Base-by-base conservation (phyloP, 805 yeast species). In the Schwanniomyces yamadae region DNA sequence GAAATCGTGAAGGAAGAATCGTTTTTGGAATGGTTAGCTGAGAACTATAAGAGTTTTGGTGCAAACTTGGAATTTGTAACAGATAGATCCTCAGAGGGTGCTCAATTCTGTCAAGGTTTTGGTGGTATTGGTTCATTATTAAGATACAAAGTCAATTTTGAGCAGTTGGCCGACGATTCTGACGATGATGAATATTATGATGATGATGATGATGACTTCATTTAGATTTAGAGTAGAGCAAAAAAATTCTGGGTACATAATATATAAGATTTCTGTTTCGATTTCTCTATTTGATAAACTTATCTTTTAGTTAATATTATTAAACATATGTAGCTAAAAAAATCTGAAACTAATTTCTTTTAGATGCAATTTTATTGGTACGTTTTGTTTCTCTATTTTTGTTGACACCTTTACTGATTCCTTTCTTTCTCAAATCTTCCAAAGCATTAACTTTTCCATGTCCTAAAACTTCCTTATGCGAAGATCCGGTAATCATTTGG, bases 91-190 rank as follows among this genome's bases (percentile, higher is more conserved):
- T 83, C 95, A 28, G 99, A 93, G 69, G 99, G 99, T 74, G 95
- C 98, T 30, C 99, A 93, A 72, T 93, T 93, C 66, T 95, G 84
- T 41, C 83, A 81, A 53, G 99, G 99, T 41, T 93, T 93, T 59
- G 99, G 99, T 84, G 99, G 99, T 70, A 78, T 93, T 49, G 99
- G 99, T 63, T 97, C 96, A 40, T 62, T 93, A 52, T 73, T 93
- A 62, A 88, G 99, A 71, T 93, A 93, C 69, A 89, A 89, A 68
- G 93, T 93, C 52, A 93, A 93, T 71, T 93, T 93, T 55, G 99
- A 93, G 63, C 97, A 89, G 73, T 77, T 93, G 59, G 84, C 72
- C 35, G 95, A 88, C 36, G 97, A 87, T 38, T 73, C 81, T 41
- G 95, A 87, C 46, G 97, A 90, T 57, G 74, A 68, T 42, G 95